Evolutionary conservation across 352 stramenopile species (phyloP).

Genomic region (Phytophthora rubi): DNA sequence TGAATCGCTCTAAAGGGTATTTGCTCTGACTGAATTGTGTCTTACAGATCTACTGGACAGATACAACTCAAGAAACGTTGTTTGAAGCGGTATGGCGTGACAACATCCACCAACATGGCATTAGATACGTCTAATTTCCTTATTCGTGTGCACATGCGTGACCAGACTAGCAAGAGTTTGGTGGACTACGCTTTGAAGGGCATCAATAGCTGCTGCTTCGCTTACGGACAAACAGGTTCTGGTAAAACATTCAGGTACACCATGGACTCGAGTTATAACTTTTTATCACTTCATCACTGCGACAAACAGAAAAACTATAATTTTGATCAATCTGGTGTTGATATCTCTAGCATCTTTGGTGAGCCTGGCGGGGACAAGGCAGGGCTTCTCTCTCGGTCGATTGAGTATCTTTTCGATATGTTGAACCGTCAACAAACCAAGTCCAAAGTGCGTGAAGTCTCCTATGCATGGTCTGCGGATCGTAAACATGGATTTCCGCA

Average conservation of each 20-base stretch:
- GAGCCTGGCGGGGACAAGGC: conserved; percentile 76
- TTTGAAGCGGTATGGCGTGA: conserved; percentile 61
- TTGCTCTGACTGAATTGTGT: not conserved
- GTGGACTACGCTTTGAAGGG: conserved; percentile 92
- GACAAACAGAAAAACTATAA: not conserved
- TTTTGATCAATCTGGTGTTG: not conserved
- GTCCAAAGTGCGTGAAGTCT: conserved; percentile 46
- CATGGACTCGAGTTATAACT: not conserved
- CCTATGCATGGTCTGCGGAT: not conserved
- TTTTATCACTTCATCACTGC: not conserved
- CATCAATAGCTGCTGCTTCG: conserved; percentile 95
- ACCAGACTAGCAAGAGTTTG: conserved; percentile 81
- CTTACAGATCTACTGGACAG: conserved; percentile 79
- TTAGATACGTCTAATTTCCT: not conserved
- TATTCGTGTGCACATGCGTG: not conserved
- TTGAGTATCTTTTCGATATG: conserved; percentile 91
- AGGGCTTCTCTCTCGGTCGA: conserved; percentile 88
- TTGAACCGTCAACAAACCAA: conserved; percentile 70
- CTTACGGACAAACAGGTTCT: conserved; percentile 90
- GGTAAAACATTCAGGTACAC: conserved; percentile 84
- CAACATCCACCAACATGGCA: not conserved
- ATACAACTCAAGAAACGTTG: conserved; percentile 74
- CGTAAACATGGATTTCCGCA: not conserved
- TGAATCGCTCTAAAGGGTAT: not conserved
- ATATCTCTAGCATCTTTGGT: conserved; percentile 83